These are phyloP conservation scores for Polychaeton citri DNA, from an alignment of 2,329 filamentous ascomycete species.

Conservation along the genomic window DNA sequence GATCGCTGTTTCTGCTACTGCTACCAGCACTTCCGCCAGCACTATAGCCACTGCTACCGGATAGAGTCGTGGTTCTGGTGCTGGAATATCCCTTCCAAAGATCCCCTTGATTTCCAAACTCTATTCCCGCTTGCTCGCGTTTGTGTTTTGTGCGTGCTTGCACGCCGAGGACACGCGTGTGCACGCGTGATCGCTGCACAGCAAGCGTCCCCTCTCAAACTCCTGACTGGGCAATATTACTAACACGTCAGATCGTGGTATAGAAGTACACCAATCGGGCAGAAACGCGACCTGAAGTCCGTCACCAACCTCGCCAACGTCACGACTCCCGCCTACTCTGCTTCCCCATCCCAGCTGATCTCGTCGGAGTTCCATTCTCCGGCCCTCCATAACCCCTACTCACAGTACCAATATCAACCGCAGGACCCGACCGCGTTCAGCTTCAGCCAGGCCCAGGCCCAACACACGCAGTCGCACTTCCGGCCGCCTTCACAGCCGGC, in stretches of 20 bases:
- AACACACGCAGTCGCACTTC: slow-evolving; percentile 8
- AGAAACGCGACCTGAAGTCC: slow-evolving; percentile 32
- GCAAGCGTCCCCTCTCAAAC: not conserved
- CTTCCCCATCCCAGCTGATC: slow-evolving; percentile 24
- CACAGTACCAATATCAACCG: slow-evolving; percentile 15
- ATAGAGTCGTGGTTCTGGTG: too few species aligned
- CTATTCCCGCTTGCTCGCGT: too few species aligned
- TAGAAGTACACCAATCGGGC: slow-evolving; percentile 27
- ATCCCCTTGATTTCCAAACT: too few species aligned
- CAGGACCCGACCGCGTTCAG: slow-evolving; percentile 15
- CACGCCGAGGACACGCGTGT: too few species aligned
- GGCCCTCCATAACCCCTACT: slow-evolving; percentile 17
- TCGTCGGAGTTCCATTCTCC: slow-evolving; percentile 15
- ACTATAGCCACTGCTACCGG: too few species aligned
- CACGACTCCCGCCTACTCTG: slow-evolving; percentile 15
- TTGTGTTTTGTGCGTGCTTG: too few species aligned
- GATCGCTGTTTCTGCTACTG: too few species aligned
- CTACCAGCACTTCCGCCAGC: too few species aligned
- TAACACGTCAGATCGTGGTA: not conserved
- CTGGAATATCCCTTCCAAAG: too few species aligned
- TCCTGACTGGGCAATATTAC: not conserved
- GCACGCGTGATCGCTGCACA: too few species aligned
- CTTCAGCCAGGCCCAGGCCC: slow-evolving; percentile 17
- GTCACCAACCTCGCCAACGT: slow-evolving; percentile 11
- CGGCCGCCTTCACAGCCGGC: slow-evolving; percentile 11